Conservation (phyloP, 1,139 yeast species). For the Taiozyma sp. region DNA sequence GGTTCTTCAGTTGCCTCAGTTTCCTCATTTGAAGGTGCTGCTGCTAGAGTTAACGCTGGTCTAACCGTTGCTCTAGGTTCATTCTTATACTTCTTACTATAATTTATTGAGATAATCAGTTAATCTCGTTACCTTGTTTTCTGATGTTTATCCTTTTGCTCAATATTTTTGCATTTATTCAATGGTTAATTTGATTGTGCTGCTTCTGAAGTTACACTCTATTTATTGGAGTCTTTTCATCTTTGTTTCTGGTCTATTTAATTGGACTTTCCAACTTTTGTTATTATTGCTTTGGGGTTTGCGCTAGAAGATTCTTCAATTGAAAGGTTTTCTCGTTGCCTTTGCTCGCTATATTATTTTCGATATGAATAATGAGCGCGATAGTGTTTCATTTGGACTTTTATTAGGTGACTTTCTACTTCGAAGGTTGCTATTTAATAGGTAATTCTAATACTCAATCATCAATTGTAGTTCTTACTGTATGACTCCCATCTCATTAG, state of each 20-base stretch:
- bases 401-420: not conserved
- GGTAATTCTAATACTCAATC: not conserved
- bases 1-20: conserved; percentile 9
- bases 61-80: conserved; percentile 20
- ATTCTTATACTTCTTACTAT: conserved; percentile 21
- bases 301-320: not conserved
- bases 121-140: not conserved
- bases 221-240: not conserved
- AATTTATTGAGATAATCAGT: conserved; percentile 6
- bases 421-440: not conserved
- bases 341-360: not conserved
- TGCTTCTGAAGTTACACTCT: not conserved
- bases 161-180: not conserved
- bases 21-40: conserved; percentile 20
- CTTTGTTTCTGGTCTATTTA: not conserved
- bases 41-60: conserved; percentile 20
- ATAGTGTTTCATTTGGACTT: not conserved
- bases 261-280: not conserved
- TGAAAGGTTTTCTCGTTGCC: not conserved
- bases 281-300: not conserved
- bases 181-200: not conserved
- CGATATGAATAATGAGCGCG: not conserved
- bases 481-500: too few species aligned
- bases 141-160: not conserved
- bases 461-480: not conserved